A percentile compares a stretch with the other conserved stretches of the same genome.
Evolutionary conservation across 805 yeast species (phyloP).

Genomic region (Komagataella phaffii): DNA sequence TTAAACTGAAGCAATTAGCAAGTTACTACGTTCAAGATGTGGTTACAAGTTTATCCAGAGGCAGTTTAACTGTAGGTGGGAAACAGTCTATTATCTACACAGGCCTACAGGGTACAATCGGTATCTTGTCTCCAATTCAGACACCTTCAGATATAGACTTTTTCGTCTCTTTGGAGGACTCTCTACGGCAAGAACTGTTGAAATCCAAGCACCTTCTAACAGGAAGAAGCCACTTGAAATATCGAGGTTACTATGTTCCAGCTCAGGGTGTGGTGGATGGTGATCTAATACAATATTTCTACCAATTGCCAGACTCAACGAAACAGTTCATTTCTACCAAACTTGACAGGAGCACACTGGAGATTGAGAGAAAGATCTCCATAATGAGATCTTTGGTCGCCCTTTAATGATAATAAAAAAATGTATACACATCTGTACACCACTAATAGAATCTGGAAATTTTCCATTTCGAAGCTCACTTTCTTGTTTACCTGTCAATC

Average conservation of each 20-base stretch:
- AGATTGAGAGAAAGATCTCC: conserved; percentile 35
- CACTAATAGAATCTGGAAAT: not conserved
- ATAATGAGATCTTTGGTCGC: conserved; percentile 35
- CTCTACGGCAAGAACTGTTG: conserved; percentile 22
- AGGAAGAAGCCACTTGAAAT: conserved; percentile 56
- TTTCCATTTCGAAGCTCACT: not conserved
- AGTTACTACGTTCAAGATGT: conserved; percentile 60
- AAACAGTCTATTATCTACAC: conserved; percentile 52
- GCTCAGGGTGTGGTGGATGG: conserved; percentile 74
- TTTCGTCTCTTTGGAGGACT: conserved; percentile 39
- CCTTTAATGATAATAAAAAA: conserved; percentile 3
- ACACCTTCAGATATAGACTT: conserved; percentile 49
- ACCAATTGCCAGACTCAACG: conserved; percentile 17
- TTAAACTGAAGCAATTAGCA: conserved; percentile 37
- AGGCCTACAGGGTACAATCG: conserved; percentile 76
- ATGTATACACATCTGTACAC: not conserved
- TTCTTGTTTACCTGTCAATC: not conserved
- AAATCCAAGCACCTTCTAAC: conserved; percentile 23
- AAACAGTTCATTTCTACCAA: conserved; percentile 24
- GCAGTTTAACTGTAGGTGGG: conserved; percentile 46
- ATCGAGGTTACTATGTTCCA: conserved; percentile 75
- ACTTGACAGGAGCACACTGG: conserved; percentile 32
- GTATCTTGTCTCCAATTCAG: conserved; percentile 55
- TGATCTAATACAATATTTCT: conserved; percentile 59
- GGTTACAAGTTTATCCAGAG: conserved; percentile 44